These are phyloP conservation scores for Globisporangium megalacanthum DNA, from an alignment of 352 stramenopile species.

Conservation along the genomic window DNA sequence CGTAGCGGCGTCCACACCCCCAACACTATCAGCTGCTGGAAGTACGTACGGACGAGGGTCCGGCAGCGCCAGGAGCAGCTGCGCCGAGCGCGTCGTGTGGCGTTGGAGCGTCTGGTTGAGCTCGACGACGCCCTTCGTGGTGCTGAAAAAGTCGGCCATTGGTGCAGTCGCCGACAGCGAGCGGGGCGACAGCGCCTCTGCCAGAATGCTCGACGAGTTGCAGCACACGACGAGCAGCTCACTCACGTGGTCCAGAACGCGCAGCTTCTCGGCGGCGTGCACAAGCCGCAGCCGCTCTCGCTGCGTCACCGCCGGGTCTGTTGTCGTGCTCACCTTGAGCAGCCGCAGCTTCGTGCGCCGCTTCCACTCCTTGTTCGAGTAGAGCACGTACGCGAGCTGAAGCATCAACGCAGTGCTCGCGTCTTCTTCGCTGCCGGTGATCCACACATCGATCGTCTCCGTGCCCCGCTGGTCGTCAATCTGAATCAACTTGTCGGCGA, in stretches of 20 bases:
- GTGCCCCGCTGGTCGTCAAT: conserved; percentile 9
- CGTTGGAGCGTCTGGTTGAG: conserved; percentile 48
- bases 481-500: conserved; percentile 5
- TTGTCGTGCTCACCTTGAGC: conserved; percentile 21
- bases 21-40: not conserved
- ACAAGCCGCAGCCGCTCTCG: conserved; percentile 22
- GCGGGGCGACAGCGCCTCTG: conserved; percentile 13
- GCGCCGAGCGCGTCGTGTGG: conserved; percentile 30
- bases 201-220: conserved; percentile 29
- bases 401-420: conserved; percentile 35
- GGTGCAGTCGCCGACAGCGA: conserved; percentile 1
- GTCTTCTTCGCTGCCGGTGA: conserved; percentile 27
- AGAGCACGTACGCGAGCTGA: conserved; percentile 36
- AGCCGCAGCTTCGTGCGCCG: conserved; percentile 21
- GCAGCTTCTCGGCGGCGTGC: conserved; percentile 20
- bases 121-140: conserved; percentile 19
- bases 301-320: conserved; percentile 15
- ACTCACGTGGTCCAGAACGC: conserved; percentile 28
- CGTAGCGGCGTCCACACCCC: not conserved
- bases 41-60: conserved; percentile 15
- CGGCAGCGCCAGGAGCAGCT: conserved; percentile 39
- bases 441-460: conserved; percentile 59
- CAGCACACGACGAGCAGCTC: conserved; percentile 41
- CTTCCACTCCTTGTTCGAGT: conserved; percentile 31
- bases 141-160: conserved; percentile 17